These are phyloP conservation scores for Rhodamnia rubescens DNA, from an alignment of 345 rosid genomes.

Conservation along the genomic window DNA sequence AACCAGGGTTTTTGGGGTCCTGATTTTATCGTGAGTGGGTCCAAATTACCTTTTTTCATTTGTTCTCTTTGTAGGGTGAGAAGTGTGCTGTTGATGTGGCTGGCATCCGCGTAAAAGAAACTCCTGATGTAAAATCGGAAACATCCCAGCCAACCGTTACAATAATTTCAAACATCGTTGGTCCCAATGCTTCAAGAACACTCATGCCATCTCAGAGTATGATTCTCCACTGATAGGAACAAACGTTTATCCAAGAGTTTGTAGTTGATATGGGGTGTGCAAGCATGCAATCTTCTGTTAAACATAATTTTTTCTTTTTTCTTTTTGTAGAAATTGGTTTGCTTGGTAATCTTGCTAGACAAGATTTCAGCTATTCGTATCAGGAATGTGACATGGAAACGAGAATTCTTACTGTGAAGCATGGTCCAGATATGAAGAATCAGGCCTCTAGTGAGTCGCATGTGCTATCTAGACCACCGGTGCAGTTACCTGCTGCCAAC, in stretches of 20 bases:
- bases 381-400: conserved; percentile 6
- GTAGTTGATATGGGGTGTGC: background rate
- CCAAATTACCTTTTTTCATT: background rate
- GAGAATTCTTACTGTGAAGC: conserved; percentile 28
- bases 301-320: background rate
- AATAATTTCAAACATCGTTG: conserved; percentile 26
- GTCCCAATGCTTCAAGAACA: conserved; percentile 23
- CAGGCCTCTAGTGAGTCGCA: conserved; percentile 58
- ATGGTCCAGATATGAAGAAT: conserved; percentile 43
- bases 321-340: conserved; percentile 57
- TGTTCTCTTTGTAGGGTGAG: background rate
- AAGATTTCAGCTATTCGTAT: conserved; percentile 33
- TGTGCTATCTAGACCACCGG: conserved; percentile 43
- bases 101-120: conserved; percentile 22
- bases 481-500: conserved; percentile 24
- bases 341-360: conserved; percentile 73
- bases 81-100: conserved; percentile 33
- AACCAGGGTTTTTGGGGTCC: background rate
- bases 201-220: conserved; percentile 56
- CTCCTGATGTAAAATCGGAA: conserved; percentile 46
- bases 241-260: background rate
- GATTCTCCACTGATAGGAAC: background rate
- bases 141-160: conserved; percentile 42
- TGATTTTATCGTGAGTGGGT: background rate
- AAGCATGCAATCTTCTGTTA: background rate